Conservation (phyloP, 2,329 filamentous ascomycete genomes). For the Zelopaecilomyces penicillatus region DNA sequence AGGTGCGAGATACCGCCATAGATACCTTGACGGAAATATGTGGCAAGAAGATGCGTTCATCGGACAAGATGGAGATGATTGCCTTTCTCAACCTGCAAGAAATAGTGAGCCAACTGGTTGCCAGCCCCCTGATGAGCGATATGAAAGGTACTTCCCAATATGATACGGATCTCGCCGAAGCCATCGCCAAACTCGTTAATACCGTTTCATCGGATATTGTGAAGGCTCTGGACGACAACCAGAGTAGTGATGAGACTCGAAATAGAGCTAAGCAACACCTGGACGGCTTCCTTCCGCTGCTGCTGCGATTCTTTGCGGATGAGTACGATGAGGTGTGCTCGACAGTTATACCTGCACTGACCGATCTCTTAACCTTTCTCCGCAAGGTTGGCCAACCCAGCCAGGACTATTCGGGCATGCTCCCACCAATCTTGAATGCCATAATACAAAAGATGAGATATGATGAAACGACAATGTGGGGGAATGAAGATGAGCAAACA, state of each 20-base stretch:
- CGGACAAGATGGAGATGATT: slow-evolving; percentile 92
- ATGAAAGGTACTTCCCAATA: slow-evolving; percentile 76
- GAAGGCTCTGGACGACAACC: slow-evolving; percentile 65
- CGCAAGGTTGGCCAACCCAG: slow-evolving; percentile 72
- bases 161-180: slow-evolving; percentile 91
- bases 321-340: slow-evolving; percentile 98
- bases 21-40: slow-evolving; percentile 94
- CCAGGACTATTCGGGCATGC: slow-evolving; percentile 67
- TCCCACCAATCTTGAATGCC: slow-evolving; percentile 80
- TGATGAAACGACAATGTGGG: slow-evolving; percentile 90
- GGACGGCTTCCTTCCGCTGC: slow-evolving; percentile 73
- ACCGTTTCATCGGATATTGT: slow-evolving; percentile 81
- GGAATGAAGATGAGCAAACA: slow-evolving; percentile 85
- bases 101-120: slow-evolving; percentile 78
- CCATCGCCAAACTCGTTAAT: slow-evolving; percentile 92
- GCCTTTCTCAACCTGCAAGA: slow-evolving; percentile 78
- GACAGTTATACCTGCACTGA: slow-evolving; percentile 86
- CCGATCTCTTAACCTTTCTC: slow-evolving; percentile 83
- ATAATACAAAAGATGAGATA: slow-evolving; percentile 96
- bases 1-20: slow-evolving; percentile 81
- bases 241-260: slow-evolving; percentile 54
- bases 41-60: slow-evolving; percentile 92
- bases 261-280: slow-evolving; percentile 73
- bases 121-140: slow-evolving; percentile 71
- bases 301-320: slow-evolving; percentile 92